phyloP scores from a whole-genome alignment of 345 rosid genomes.

The Gossypium sturtianum region DNA sequence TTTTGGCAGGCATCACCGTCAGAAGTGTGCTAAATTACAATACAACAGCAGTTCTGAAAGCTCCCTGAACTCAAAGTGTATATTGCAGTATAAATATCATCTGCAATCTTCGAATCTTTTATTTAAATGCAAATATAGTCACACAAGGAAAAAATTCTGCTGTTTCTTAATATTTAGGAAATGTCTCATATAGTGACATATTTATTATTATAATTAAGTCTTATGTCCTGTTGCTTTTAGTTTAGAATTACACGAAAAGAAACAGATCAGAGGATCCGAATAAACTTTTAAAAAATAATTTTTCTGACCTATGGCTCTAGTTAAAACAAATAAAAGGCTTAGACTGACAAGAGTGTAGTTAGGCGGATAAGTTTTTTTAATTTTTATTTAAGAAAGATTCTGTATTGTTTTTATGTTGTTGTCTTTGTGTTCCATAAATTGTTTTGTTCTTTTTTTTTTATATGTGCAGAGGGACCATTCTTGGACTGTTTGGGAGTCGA shows the following conservation, averaged over 20 bases:
- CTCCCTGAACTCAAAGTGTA: conserved; percentile 5
- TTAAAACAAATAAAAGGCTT: neutral
- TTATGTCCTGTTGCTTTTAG: neutral
- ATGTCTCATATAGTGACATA: neutral
- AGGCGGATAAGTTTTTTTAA: conserved; percentile 2
- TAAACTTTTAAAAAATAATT: neutral
- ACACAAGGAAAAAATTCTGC: neutral
- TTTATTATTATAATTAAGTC: neutral
- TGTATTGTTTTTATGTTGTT: neutral
- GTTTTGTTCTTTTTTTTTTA: neutral
- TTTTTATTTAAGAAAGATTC: neutral
- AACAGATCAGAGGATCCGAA: conserved; percentile 10
- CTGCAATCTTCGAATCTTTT: conserved; percentile 12
- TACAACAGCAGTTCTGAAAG: conserved; percentile 6
- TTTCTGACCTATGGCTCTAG: neutral
- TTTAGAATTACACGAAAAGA: neutral
- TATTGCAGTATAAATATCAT: neutral
- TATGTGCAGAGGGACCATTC: neutral
- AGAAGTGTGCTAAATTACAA: conserved; percentile 6
- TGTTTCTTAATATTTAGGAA: neutral
- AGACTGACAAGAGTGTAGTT: neutral
- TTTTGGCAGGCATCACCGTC: conserved; percentile 8
- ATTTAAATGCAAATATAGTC: conserved; percentile 18
- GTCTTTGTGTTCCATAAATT: neutral
- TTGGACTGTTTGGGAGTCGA: neutral